Evolutionary conservation across 257 asterid genomes (phyloP), one percentile per base, ranked within the genome.

Genomic region (Solanum dulcamara): DNA sequence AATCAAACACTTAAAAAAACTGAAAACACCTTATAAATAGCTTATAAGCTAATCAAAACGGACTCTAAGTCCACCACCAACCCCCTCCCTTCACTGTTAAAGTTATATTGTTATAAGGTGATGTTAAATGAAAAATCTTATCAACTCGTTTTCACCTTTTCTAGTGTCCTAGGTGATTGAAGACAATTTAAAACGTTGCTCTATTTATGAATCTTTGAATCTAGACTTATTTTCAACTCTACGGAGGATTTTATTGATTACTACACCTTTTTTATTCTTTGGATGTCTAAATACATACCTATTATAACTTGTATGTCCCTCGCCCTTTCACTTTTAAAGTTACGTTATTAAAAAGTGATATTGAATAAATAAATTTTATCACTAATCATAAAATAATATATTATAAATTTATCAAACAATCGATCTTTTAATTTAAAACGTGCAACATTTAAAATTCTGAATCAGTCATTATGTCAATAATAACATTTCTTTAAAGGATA

Each of bases 401-500:
- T 32, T 2, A 30, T 67, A 8, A 20, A 32, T n/a, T n/a, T n/a
- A n/a, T 67, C 13, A 67, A 66, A 67, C 3, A 2, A 0, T 32
- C 0, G 0, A 32, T 15, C 13, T 67, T 15, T 67, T 15, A 32
- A 67, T 7, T 67, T 67, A 67, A 67, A 32, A 67, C 0, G 1
- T 18, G 1, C 4, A 0, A 2, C 2, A 15, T 7, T 67, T 67
- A 67, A 32, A 67, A 32, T 8, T 32, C 0, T 32, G 2, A 67
- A 67, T 67, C 1, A 0, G 0, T 64, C 13, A 15, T 0, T 1
- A 14, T 35, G 4, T 22, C 26, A 35, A 20, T 68, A 22, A 32
- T 48, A 42, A 18, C 48, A 75, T 83, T 75, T 50, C 35, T 50
- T 85, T 33, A 80, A 26, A 81, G 88, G 89, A 80, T 50, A 83